Percentiles rank a stretch among this genome's conserved stretches.
These are phyloP conservation scores for Onygena corvina DNA, from an alignment of 2,329 filamentous ascomycete genomes.

Conservation along the genomic window DNA sequence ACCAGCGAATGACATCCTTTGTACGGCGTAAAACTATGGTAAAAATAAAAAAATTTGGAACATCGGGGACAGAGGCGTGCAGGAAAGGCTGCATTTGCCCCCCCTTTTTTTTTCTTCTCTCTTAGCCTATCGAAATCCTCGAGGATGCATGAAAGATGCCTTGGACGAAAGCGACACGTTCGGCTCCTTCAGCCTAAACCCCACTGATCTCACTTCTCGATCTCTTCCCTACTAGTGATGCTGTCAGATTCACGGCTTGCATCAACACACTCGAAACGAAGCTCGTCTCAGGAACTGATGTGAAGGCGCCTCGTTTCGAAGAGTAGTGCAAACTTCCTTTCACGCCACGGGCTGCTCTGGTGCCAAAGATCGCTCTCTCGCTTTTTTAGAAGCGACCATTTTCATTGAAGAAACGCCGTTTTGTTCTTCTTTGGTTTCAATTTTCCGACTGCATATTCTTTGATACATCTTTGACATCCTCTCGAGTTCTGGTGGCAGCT, in stretches of 20 bases:
- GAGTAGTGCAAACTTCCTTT: conserved; percentile 1
- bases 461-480: neutral
- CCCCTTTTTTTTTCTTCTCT: neutral
- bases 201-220: neutral
- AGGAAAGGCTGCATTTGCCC: neutral
- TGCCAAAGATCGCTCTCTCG: neutral
- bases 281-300: neutral
- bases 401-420: neutral
- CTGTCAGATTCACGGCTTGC: neutral
- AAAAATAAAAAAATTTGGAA: neutral
- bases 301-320: neutral
- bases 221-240: neutral
- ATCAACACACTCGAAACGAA: neutral
- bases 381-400: neutral
- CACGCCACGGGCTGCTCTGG: neutral
- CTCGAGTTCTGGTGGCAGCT: too few relatives aligned
- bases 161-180: conserved; percentile 5
- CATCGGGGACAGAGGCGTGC: conserved; percentile 4
- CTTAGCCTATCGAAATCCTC: neutral
- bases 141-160: neutral
- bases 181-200: neutral
- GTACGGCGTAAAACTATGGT: neutral
- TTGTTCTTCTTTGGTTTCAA: neutral
- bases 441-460: conserved; percentile 3
- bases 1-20: conserved; percentile 1